A percentile compares a stretch with the other conserved stretches of the same genome.
These are phyloP conservation scores for Chrysoporthe cubensis DNA, from an alignment of 2,329 filamentous ascomycete species.

Conservation along the genomic window DNA sequence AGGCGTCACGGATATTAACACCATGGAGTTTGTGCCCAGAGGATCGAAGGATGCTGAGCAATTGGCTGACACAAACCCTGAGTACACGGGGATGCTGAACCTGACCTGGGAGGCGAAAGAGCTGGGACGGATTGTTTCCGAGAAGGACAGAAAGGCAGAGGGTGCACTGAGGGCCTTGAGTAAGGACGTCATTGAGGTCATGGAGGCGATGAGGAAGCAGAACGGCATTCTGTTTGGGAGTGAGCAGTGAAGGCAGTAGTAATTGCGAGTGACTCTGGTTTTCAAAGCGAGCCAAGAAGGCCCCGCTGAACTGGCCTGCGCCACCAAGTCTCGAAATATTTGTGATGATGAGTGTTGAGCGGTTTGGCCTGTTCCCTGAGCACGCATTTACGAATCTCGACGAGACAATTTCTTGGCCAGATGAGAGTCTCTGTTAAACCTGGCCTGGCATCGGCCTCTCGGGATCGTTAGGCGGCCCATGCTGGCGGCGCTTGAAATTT, in stretches of 20 bases:
- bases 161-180: slow-evolving; percentile 17
- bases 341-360: not conserved
- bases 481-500: not conserved
- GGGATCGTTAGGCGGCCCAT: too few species aligned
- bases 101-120: slow-evolving; percentile 28
- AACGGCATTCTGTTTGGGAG: slow-evolving; percentile 23
- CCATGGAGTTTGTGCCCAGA: slow-evolving; percentile 23
- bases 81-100: slow-evolving; percentile 26
- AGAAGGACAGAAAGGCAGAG: slow-evolving; percentile 23
- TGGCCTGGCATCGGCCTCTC: not conserved
- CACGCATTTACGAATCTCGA: not conserved
- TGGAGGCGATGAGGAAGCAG: slow-evolving; percentile 28
- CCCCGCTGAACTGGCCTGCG: not conserved
- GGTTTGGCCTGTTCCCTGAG: not conserved
- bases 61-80: slow-evolving; percentile 20
- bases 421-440: not conserved
- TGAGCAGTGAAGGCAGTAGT: slow-evolving; percentile 16
- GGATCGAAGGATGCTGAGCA: slow-evolving; percentile 25
- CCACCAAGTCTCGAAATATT: not conserved
- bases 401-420: not conserved
- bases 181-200: slow-evolving; percentile 21
- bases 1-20: slow-evolving; percentile 26
- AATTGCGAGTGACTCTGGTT: too few species aligned
- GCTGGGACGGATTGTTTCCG: slow-evolving; percentile 16
- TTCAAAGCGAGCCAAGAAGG: too few species aligned